Evolutionary conservation across 345 rosid genomes (phyloP).

Genomic region (Salix caprea): DNA sequence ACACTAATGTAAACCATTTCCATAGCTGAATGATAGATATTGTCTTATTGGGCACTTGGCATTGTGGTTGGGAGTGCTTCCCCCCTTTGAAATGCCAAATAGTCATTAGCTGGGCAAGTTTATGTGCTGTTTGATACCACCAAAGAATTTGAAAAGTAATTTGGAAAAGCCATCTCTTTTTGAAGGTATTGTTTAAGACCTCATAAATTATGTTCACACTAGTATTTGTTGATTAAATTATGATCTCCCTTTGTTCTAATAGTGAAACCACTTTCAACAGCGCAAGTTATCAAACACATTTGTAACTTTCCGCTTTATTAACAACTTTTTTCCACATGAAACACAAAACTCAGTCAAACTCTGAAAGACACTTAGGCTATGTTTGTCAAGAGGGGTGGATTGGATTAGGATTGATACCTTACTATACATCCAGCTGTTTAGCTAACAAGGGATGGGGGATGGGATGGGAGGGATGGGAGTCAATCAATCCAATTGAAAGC

Average conservation of each 20-base stretch:
- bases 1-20: not conserved
- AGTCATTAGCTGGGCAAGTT: not conserved
- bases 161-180: no score
- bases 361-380: no score
- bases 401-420: no score
- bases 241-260: not conserved
- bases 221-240: not conserved
- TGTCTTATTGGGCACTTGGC: not conserved
- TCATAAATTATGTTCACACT: not conserved
- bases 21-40: not conserved
- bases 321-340: not conserved
- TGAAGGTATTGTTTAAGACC: no score
- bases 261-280: not conserved
- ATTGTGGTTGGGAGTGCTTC: not conserved
- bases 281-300: not conserved
- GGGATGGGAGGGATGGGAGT: no score
- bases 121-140: no score
- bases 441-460: no score
- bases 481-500: no score
- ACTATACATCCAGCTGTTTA: no score
- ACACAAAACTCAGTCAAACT: not conserved
- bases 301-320: not conserved
- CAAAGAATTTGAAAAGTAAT: no score
- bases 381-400: no score
- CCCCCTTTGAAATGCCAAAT: not conserved